Base-by-base conservation (phyloP, 1,139 yeast species). In the Geotrichum cucujoidarum region DNA sequence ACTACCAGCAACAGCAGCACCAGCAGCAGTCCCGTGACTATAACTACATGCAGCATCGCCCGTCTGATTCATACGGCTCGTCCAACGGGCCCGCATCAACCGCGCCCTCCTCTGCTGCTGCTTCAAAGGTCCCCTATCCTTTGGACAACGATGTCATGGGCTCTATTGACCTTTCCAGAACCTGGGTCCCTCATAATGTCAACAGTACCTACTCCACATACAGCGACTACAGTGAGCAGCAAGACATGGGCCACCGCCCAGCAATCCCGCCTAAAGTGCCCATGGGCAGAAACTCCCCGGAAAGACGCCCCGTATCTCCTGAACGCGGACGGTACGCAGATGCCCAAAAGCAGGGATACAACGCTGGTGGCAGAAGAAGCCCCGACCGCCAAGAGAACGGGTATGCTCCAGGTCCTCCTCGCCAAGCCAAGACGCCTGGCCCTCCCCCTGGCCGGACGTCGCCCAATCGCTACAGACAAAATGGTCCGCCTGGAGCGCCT, bases 61-160 rank as follows among this genome's bases (percentile, higher is more conserved):
- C 39, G 11, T 35, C 17, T 29, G 40, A 40, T 27, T 20, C 17
- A 14, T 21, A 42, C 20, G 36, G 32, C 11, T 33, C 30, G 20
- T 46, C 39, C 14, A 35, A 43, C 16, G 25, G 43, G 20, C 31
- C 41, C 4, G 43, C 45, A 16, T 24, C 45, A 3, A 40, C 38
- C 18, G 20, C 49, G 29, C 40, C 47, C 1, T 20, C 45, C 18
- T 34, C 51, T 24, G 43, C 39, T 18, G 20, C 43, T 29, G 16
- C 34, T 29, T 35, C 53, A 14, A 40, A 24, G 25, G 45, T 35
- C 11, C 53, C 55, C 4, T 50, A 50, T 36, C 55, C 55, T 14
- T 40, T 47, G 16, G 53, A 45, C 13, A 47, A 51, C 29, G 35
- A 51, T 35, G 40, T 43, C 10, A 48, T 47, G 50, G 45, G 50